Base-by-base conservation (phyloP, 1,139 yeast genomes). In the Blastobotrys serpentis region DNA sequence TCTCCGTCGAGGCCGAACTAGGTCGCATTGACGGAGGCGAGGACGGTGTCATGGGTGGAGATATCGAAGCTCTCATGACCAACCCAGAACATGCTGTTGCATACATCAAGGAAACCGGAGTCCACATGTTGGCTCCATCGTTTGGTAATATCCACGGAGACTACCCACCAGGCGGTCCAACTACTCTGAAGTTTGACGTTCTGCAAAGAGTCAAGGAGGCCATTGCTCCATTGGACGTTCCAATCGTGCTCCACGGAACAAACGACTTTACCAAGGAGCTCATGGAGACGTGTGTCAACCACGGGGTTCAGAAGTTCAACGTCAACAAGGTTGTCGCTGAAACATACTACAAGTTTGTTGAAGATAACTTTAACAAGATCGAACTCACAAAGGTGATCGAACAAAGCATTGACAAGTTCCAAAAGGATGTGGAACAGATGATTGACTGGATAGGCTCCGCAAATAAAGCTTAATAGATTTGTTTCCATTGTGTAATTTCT, bases 11-110 rank as follows among this genome's bases (percentile, higher is more conserved):
- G 42, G 67, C 67, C 11, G 66, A 62, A 46, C 52, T 58, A 51
- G 66, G 65, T 33, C 56, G 65, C 14, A 61, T 61, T 43, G 59
- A 54, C 41, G 65, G 65, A 25, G 60, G 60, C 23, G 65, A 61
- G 36, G 65, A 61, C 41, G 65, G 65, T 10, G 56, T 60, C n/a
- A 59, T 62, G 13, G 62, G 55, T 17, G 64, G 56, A 29, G 34
- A 40, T 14, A 54, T 60, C 52, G 61, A 58, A 43, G 62, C 62
- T 3, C 51, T 57, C 14, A 56, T 56, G 48, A 61, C 65, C 32
- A 60, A 60, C 42, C 65, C 65, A 18, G 61, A 57, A 34, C 52
- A 51, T 22, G 65, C 64, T 1, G 53, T 54, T 13, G 54, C 48
- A 7, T 61, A 59, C 45, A 52, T 61, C 39, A 37, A 41, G 8